Percentiles rank a stretch among this genome's conserved stretches.
Evolutionary conservation across 169 alveolate genomes (phyloP).

Genomic region (Perkinsus olseni): DNA sequence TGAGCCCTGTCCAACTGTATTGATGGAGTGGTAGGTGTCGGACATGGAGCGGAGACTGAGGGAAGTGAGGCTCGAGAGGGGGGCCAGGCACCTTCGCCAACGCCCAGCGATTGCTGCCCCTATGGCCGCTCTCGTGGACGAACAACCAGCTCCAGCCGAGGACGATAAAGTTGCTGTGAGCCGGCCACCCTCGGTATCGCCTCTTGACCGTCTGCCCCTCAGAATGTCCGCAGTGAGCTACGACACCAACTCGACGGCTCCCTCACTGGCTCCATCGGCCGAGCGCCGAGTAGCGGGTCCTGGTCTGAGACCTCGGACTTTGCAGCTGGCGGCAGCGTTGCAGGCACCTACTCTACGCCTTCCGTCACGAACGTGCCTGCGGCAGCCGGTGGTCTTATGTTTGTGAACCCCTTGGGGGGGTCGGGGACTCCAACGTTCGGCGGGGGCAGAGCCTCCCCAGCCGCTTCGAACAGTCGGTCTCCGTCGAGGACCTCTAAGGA

Average conservation of each 20-base stretch:
- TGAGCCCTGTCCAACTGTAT: neutral
- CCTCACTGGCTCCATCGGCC: neutral
- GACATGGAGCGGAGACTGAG: neutral
- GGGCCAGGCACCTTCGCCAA: neutral
- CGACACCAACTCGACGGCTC: neutral
- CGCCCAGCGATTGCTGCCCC: neutral
- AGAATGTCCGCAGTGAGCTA: neutral
- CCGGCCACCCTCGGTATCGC: neutral
- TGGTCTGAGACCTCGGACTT: neutral
- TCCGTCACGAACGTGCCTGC: neutral
- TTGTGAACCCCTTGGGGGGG: neutral
- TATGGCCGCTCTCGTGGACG: neutral
- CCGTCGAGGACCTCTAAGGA: neutral
- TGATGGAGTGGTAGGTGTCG: neutral
- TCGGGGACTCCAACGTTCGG: neutral
- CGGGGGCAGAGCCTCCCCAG: neutral
- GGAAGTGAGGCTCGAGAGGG: neutral
- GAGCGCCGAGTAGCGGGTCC: neutral
- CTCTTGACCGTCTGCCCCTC: neutral
- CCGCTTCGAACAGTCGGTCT: neutral
- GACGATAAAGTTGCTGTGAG: neutral
- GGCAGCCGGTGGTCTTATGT: neutral
- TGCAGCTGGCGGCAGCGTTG: neutral
- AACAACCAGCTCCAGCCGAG: neutral
- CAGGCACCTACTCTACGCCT: neutral